phyloP scores from a whole-genome alignment of 306 rosid species.

The Castanopsis chinensis region DNA sequence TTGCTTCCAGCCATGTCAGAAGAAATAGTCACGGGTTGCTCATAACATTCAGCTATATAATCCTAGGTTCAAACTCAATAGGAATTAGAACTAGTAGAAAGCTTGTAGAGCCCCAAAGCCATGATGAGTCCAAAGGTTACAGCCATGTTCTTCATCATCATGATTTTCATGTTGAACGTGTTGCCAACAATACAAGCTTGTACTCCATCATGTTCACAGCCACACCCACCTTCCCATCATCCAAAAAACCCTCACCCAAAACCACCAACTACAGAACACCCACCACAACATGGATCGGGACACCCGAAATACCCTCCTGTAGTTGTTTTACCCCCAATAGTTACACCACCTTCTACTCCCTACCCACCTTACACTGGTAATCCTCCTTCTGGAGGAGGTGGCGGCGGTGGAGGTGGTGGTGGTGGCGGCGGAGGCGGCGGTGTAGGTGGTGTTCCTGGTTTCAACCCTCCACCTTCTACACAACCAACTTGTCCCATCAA shows the following conservation, averaged over 20 bases:
- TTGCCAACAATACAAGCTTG: constrained; percentile 63
- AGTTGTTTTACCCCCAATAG: constrained; percentile 10
- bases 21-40: constrained; percentile 30
- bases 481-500: constrained; percentile 63
- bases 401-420: neutral
- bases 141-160: constrained; percentile 47
- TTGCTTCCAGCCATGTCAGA: neutral
- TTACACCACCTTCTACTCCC: constrained; percentile 49
- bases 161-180: constrained; percentile 39
- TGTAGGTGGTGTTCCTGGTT: constrained; percentile 21
- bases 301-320: constrained; percentile 21
- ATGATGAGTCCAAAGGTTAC: constrained; percentile 57
- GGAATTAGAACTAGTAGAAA: neutral
- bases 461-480: constrained; percentile 31
- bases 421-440: constrained; percentile 13
- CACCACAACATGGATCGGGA: constrained; percentile 50
- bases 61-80: neutral
- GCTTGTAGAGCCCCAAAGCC: neutral
- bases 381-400: constrained; percentile 10
- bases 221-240: constrained; percentile 45
- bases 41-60: constrained; percentile 14
- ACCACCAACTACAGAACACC: constrained; percentile 31
- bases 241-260: constrained; percentile 34
- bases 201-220: constrained; percentile 47
- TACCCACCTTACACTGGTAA: constrained; percentile 36